Evolutionary conservation across 2,329 filamentous ascomycete genomes (phyloP).

Genomic region (Rugonectria rugulosa): DNA sequence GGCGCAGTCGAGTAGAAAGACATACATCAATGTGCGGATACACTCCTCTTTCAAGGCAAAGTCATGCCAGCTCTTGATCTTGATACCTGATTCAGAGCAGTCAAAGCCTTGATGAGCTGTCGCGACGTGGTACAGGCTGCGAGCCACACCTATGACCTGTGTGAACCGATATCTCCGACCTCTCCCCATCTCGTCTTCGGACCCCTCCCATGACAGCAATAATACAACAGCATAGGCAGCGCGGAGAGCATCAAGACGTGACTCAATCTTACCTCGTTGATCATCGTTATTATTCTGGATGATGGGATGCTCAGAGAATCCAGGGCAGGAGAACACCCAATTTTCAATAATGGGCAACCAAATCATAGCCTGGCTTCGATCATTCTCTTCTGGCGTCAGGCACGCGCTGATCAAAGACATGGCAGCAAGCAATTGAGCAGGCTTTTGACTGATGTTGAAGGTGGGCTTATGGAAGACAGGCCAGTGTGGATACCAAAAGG

Average conservation of each 20-base stretch:
- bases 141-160: slow-evolving; percentile 7
- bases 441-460: background rate
- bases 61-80: background rate
- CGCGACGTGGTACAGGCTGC: slow-evolving; percentile 6
- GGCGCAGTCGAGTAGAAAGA: slow-evolving; percentile 24
- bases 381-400: background rate
- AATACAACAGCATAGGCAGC: slow-evolving; percentile 17
- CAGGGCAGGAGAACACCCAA: slow-evolving; percentile 11
- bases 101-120: background rate
- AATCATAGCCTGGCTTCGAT: slow-evolving; percentile 6
- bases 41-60: slow-evolving; percentile 21
- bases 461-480: slow-evolving; percentile 22
- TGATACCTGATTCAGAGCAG: background rate
- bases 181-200: slow-evolving; percentile 1
- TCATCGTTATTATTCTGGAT: slow-evolving; percentile 1
- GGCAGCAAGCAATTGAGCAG: slow-evolving; percentile 8
- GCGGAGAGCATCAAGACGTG: slow-evolving; percentile 10
- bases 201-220: slow-evolving; percentile 16
- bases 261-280: background rate
- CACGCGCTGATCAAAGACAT: slow-evolving; percentile 21
- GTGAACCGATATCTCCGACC: slow-evolving; percentile 12
- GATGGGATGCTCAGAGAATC: slow-evolving; percentile 14
- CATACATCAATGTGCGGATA: slow-evolving; percentile 15
- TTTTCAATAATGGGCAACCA: slow-evolving; percentile 17
- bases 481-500: slow-evolving; percentile 27